Evolutionary conservation across 208 protist genomes (phyloP), one percentile per base, ranked within the genome.

Genomic region (Trypanosoma boissoni): DNA sequence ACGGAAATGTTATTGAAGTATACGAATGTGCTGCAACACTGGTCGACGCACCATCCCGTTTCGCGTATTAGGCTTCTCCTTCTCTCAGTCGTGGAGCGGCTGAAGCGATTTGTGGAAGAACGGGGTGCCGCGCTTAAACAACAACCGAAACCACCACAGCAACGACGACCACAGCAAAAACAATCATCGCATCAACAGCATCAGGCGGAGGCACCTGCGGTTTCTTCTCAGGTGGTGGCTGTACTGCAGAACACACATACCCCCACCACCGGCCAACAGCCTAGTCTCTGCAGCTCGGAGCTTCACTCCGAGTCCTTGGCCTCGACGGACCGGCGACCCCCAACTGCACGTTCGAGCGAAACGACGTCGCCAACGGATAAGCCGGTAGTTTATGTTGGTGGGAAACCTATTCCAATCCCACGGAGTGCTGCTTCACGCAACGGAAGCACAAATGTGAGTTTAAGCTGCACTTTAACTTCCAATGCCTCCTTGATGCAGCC

Each of bases 31-130:
- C 59, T 91, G 20, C 39, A 72, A 45, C 76, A 94, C 62, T 94
- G 83, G 83, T 58, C 64, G 29, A 9, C 66, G 42, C 72, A 83
- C 72, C 76, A 87, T 58, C 63, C 74, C 20, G 69, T 91, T 32
- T 67, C 62, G 21, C 83, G 87, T 20, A 79, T 64, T 64, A 74
- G 81, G 46, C 87, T 87, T 50, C 51, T 89, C 36, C 83, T 94
- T 39, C 75, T 91, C 61, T 72, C 64, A 8, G 60, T 67, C 5
- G 52, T 83, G 24, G 80, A 86, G 34, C 76, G 60, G 44, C 69
- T 86, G 36, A 42, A 62, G 60, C 60, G 68, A 39, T 52, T 46
- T 27, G 18, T 64, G 49, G 64, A 58, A 21, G 73, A 68, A 6
- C 41, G 26, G 0, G 53, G 44, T 24, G 31, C 34, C 26, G 34